Conservation (phyloP, 2,329 filamentous ascomycete genomes). For the Pyrenochaeta sp. region DNA sequence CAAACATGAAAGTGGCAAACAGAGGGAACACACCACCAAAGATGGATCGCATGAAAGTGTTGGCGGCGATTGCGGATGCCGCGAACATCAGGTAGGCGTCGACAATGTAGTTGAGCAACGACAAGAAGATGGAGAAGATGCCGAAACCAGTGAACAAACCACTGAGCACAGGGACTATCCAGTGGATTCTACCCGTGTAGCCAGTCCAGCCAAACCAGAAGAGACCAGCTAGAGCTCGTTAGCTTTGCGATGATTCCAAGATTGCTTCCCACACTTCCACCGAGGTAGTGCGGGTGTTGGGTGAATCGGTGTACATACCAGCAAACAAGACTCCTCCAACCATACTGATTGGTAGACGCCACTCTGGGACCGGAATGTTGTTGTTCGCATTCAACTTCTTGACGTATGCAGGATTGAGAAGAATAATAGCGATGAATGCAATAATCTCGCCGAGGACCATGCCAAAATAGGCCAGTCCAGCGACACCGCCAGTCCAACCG, state of each 20-base stretch:
- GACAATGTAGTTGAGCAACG: slow-evolving; percentile 65
- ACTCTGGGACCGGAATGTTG: slow-evolving; percentile 63
- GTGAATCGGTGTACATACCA: background rate
- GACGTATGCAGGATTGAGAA: slow-evolving; percentile 71
- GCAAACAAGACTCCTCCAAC: slow-evolving; percentile 58
- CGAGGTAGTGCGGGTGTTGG: background rate
- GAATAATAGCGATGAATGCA: slow-evolving; percentile 69
- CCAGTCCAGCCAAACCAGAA: slow-evolving; percentile 53
- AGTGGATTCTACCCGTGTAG: slow-evolving; percentile 52
- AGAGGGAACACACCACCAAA: slow-evolving; percentile 62
- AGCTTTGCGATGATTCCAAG: no score
- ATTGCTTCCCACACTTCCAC: no score
- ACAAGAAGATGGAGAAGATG: slow-evolving; percentile 65
- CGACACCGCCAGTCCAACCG: slow-evolving; percentile 71
- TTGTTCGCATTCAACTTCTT: slow-evolving; percentile 53
- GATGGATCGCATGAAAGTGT: slow-evolving; percentile 61
- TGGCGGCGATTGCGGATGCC: slow-evolving; percentile 62
- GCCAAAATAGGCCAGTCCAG: slow-evolving; percentile 84
- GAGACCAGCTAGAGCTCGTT: slow-evolving; percentile 28
- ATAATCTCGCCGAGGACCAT: slow-evolving; percentile 78
- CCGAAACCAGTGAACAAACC: slow-evolving; percentile 66
- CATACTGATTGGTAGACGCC: slow-evolving; percentile 64
- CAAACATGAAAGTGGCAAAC: slow-evolving; percentile 64
- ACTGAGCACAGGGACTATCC: slow-evolving; percentile 50
- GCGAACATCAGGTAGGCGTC: slow-evolving; percentile 66